Conservation (phyloP, 495 filamentous ascomycete species). For the Lasiosphaeriaceae sp. region DNA sequence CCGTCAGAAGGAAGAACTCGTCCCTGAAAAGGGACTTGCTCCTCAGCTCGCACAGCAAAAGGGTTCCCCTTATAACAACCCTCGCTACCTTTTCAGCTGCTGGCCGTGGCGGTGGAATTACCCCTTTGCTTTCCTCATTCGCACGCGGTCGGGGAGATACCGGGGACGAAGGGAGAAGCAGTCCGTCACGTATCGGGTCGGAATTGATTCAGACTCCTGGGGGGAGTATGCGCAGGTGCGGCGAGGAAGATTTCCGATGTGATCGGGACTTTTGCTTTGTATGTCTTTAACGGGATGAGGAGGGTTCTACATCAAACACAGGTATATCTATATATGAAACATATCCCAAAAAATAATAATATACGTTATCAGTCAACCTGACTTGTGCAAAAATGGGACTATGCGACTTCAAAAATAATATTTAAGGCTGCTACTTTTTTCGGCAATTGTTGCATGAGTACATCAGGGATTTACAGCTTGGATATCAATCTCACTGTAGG, state of each 20-base stretch:
- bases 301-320: too few species aligned
- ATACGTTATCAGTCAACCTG: too few species aligned
- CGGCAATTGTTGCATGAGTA: too few species aligned
- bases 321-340: too few species aligned
- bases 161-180: slow-evolving; percentile 2
- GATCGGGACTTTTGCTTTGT: slow-evolving; percentile 47
- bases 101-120: neutral
- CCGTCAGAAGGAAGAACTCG: neutral
- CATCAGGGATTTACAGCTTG: too few species aligned
- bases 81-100: neutral
- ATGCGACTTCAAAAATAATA: too few species aligned
- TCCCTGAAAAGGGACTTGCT: neutral
- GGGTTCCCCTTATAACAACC: neutral
- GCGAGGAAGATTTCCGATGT: slow-evolving; percentile 44
- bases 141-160: neutral
- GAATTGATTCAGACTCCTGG: slow-evolving; percentile 37
- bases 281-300: slow-evolving; percentile 28
- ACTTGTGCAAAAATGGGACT: too few species aligned
- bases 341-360: too few species aligned
- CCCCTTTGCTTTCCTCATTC: neutral
- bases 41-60: neutral
- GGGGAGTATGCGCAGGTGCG: slow-evolving; percentile 41
- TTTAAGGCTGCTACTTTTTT: too few species aligned
- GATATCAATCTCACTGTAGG: too few species aligned
- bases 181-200: neutral